These are phyloP conservation scores for Dujonia santamariae DNA, from an alignment of 1,139 yeast species.

Conservation along the genomic window DNA sequence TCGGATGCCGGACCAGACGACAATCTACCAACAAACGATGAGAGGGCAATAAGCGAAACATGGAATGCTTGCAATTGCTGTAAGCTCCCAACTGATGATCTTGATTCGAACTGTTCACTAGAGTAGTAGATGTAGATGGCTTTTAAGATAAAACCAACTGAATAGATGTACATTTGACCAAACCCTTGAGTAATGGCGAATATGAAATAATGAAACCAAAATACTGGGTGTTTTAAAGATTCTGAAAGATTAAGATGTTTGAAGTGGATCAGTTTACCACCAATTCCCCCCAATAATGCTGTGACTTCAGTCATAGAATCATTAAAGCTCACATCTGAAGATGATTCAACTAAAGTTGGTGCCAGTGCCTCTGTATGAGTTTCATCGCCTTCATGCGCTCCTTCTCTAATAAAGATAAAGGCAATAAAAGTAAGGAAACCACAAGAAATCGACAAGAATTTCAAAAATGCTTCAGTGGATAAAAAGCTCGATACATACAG, in stretches of 20 bases:
- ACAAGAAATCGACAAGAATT: conserved; percentile 21
- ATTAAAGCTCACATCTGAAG: no score
- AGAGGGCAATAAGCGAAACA: conserved; percentile 66
- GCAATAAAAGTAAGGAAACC: conserved; percentile 27
- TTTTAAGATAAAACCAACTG: conserved; percentile 68
- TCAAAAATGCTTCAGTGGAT: conserved; percentile 22
- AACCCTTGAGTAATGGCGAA: conserved; percentile 66
- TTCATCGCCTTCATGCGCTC: conserved; percentile 18
- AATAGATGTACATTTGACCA: conserved; percentile 76
- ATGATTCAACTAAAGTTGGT: no score
- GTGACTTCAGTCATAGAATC: background rate
- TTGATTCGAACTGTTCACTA: conserved; percentile 16
- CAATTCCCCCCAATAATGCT: background rate
- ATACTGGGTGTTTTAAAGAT: conserved; percentile 27
- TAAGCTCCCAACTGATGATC: conserved; percentile 15
- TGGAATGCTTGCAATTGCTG: conserved; percentile 61
- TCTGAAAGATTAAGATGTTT: conserved; percentile 15
- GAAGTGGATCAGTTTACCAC: background rate
- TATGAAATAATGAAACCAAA: conserved; percentile 49
- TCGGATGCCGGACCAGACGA: conserved; percentile 71
- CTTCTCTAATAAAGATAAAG: conserved; percentile 28
- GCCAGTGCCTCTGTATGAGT: no score
- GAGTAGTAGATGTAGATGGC: conserved; percentile 38
- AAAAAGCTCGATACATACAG: conserved; percentile 21
- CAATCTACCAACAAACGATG: conserved; percentile 67